Percentiles rank a stretch among this genome's conserved stretches.
These are phyloP conservation scores for Cryptosporidium ubiquitum DNA, from an alignment of 169 alveolate genomes.

Conservation along the genomic window DNA sequence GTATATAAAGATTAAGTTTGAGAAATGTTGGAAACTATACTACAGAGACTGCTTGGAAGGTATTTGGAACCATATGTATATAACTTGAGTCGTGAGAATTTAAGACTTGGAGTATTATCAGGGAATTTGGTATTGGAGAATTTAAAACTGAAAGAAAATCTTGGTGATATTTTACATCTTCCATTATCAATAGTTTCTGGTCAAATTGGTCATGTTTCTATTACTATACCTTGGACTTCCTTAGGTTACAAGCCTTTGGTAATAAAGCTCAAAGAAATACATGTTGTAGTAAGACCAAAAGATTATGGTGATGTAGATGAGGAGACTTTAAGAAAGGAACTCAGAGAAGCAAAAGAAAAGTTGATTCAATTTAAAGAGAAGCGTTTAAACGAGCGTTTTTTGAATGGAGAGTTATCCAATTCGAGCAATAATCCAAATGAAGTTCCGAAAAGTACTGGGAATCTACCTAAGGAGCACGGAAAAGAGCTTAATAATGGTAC, in stretches of 20 bases:
- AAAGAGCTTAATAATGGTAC: background rate
- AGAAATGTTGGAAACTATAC: slow-evolving; percentile 64
- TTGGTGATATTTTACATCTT: slow-evolving; percentile 63
- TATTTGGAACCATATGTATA: slow-evolving; percentile 74
- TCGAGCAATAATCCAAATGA: slow-evolving; percentile 22
- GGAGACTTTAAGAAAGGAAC: slow-evolving; percentile 47
- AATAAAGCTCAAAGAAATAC: slow-evolving; percentile 41
- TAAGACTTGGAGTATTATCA: slow-evolving; percentile 66
- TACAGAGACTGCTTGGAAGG: slow-evolving; percentile 65
- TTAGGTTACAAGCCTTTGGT: slow-evolving; percentile 69
- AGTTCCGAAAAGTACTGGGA: background rate
- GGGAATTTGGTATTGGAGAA: slow-evolving; percentile 68
- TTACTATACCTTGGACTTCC: slow-evolving; percentile 73
- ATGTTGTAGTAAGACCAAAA: slow-evolving; percentile 53
- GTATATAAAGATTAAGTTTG: background rate
- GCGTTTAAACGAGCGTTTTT: slow-evolving; percentile 36
- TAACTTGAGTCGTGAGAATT: slow-evolving; percentile 65
- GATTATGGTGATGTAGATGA: slow-evolving; percentile 70
- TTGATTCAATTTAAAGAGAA: slow-evolving; percentile 46
- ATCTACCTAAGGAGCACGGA: background rate
- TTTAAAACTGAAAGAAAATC: slow-evolving; percentile 45
- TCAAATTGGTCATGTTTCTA: slow-evolving; percentile 65
- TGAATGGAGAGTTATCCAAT: slow-evolving; percentile 40
- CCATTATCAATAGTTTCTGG: slow-evolving; percentile 60
- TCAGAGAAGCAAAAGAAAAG: slow-evolving; percentile 52